A percentile compares a stretch with the other conserved stretches of the same genome.
These are phyloP conservation scores for Eucalyptus cloeziana DNA, from an alignment of 345 rosid species.

Conservation along the genomic window DNA sequence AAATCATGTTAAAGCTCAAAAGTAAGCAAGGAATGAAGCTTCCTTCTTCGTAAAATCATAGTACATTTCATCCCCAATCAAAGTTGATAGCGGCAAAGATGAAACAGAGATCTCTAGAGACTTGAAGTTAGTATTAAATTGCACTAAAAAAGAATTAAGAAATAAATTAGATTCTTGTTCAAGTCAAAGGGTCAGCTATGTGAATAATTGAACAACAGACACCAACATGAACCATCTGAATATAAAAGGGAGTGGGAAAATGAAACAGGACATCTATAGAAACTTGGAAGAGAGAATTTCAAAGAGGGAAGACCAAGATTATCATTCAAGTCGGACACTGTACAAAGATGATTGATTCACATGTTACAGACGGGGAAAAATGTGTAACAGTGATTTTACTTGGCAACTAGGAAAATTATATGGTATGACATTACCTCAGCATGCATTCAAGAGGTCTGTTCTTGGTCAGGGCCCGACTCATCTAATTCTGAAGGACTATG, in stretches of 20 bases:
- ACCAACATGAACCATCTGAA: background rate
- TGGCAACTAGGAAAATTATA: background rate
- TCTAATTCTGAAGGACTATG: slow-evolving; percentile 6
- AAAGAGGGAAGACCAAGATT: background rate
- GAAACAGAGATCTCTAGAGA: background rate
- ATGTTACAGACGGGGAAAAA: background rate
- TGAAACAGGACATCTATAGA: background rate
- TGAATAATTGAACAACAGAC: background rate
- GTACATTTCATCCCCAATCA: background rate
- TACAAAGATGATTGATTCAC: background rate
- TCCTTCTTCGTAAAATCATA: background rate
- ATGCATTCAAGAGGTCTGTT: background rate
- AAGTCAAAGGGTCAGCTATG: background rate
- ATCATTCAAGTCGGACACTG: background rate
- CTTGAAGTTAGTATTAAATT: background rate
- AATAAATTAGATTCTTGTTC: background rate
- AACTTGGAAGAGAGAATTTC: background rate
- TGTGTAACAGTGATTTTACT: background rate
- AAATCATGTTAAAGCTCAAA: background rate
- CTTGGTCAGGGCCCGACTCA: slow-evolving; percentile 11
- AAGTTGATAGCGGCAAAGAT: background rate
- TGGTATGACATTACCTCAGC: background rate
- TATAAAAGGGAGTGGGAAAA: background rate
- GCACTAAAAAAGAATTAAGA: background rate
- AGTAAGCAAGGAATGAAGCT: background rate